phyloP scores from a whole-genome alignment of 805 yeast genomes.

The Teunomyces barrocoloradensis region DNA sequence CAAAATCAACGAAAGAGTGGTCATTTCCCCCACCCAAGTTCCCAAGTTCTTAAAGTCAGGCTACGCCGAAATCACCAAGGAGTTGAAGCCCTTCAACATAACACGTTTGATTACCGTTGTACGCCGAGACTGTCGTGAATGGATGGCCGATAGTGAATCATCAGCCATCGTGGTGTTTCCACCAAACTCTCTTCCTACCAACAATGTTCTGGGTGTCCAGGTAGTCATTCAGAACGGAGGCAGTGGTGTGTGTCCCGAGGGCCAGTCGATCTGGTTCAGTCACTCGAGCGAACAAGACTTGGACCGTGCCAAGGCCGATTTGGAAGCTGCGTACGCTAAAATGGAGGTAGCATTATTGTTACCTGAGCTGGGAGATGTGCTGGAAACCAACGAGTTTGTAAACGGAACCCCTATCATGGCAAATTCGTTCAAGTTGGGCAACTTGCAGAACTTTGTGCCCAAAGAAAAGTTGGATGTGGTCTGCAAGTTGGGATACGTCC shows the following conservation, averaged over 20 bases:
- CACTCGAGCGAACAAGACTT: slow-evolving; percentile 69
- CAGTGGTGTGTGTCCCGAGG: slow-evolving; percentile 82
- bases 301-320: slow-evolving; percentile 67
- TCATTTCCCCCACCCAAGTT: slow-evolving; percentile 68
- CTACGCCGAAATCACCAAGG: slow-evolving; percentile 41
- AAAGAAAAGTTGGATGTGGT: slow-evolving; percentile 56
- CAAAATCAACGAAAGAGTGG: slow-evolving; percentile 73
- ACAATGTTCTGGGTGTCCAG: slow-evolving; percentile 75
- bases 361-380: slow-evolving; percentile 45
- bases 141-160: slow-evolving; percentile 84
- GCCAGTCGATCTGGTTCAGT: slow-evolving; percentile 87
- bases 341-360: slow-evolving; percentile 71
- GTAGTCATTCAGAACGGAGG: slow-evolving; percentile 85
- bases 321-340: slow-evolving; percentile 75
- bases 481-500: slow-evolving; percentile 40
- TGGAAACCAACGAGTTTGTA: slow-evolving; percentile 33
- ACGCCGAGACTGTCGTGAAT: slow-evolving; percentile 81
- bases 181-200: slow-evolving; percentile 66
- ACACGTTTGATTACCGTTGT: slow-evolving; percentile 82
- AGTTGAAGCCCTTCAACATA: slow-evolving; percentile 48
- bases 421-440: slow-evolving; percentile 81
- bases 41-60: slow-evolving; percentile 43
- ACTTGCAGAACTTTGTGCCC: slow-evolving; percentile 81
- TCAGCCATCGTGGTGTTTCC: slow-evolving; percentile 93
- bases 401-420: slow-evolving; percentile 61